Evolutionary conservation across 148 eudicot species (phyloP).

Genomic region (Nyssa sinensis): DNA sequence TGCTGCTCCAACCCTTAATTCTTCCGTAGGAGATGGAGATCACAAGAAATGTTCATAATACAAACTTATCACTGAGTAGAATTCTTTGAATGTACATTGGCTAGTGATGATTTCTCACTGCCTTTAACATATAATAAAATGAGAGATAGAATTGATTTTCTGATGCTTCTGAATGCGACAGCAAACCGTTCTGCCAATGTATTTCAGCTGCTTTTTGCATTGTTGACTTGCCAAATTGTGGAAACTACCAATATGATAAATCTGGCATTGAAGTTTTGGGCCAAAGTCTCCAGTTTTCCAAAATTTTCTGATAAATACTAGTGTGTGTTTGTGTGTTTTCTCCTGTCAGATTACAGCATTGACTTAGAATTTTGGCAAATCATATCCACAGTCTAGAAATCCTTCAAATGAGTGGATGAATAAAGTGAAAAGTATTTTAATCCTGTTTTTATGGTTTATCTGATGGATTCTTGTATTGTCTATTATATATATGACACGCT

Average conservation of each 20-base stretch:
- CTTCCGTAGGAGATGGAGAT: not conserved
- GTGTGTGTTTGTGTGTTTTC: not conserved
- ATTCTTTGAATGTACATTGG: not conserved
- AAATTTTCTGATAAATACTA: not conserved
- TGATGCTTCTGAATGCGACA: no score
- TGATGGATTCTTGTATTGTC: not conserved
- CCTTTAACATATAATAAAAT: not conserved
- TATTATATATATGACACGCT: not conserved
- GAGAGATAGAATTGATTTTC: not conserved
- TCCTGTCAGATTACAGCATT: not conserved
- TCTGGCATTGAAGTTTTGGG: not conserved
- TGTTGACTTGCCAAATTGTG: no score
- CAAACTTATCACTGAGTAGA: not conserved
- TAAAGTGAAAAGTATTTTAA: not conserved
- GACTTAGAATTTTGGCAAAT: not conserved
- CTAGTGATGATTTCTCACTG: not conserved
- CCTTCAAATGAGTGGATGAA: not conserved
- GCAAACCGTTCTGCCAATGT: no score
- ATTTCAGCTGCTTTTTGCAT: no score
- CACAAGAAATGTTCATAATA: not conserved
- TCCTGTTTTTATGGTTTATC: not conserved
- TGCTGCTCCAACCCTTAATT: slow-evolving; percentile 2
- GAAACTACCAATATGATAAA: not conserved
- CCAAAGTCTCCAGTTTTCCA: not conserved
- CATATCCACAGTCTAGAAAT: not conserved